Base-by-base conservation (phyloP, 2,329 filamentous ascomycete species). In the Botrytis fragariae region DNA sequence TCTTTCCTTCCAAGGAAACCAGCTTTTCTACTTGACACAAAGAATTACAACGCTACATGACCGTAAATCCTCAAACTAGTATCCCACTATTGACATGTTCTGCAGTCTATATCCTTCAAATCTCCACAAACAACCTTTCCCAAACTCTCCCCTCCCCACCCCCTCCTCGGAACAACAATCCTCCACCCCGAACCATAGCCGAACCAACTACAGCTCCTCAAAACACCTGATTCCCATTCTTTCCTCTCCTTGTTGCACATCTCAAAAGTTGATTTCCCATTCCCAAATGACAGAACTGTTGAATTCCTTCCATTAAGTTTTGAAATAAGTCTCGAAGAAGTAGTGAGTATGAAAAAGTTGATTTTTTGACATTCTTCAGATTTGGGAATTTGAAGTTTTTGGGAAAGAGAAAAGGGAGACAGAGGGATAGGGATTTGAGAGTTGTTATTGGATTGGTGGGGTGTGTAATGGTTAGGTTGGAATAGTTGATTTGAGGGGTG, bases 1-100 rank as follows among this genome's bases (percentile, higher is more conserved):
- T 42, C 14, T 42, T 16, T 3, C 3, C 14, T 42, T 18, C 4
- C 16, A 18, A 44, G 18, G 16, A 44, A n/a, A 14, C 22, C 4
- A 51, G 5, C 2, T 2, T 1, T n/a, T 51, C 25, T 3, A n/a
- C 4, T 14, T 14, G 10, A n/a, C 25, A n/a, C 2, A 14, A 4
- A 51, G 14, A n/a, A 1, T n/a, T 3, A n/a, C 20, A 48, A 48
- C 12, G 4, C 4, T n/a, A 1, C 10, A 48, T 12, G 12, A 48
- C 22, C 25, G 25, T 25, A 51, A 25, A 14, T 25, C 9, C 22
- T 25, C 10, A 12, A 0, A 48, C 45, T 12, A 48, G 10, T 22
- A 48, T 25, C 4, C 0, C 9, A 12, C 3, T 25, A 7, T 9
- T 45, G 20, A 9, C 44, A 45, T 7, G 4, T 51, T 14, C 22